Evolutionary conservation across 2,329 filamentous ascomycete genomes (phyloP).

Genomic region (Knufia petricola): DNA sequence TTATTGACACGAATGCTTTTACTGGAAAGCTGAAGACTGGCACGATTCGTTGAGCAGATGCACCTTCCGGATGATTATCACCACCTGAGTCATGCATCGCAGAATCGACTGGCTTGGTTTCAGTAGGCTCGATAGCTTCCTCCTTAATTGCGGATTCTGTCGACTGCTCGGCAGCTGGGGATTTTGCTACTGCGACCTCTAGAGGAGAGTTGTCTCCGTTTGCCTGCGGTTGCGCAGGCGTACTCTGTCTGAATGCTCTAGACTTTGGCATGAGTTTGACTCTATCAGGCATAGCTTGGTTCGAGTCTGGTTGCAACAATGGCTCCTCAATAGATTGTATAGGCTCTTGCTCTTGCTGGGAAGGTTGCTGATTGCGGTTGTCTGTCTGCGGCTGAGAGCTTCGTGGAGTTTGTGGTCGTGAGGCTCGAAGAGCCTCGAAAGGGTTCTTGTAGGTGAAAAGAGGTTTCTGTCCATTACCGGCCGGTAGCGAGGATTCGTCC

Average conservation of each 20-base stretch:
- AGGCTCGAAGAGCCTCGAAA: constrained; percentile 60
- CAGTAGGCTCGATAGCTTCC: constrained; percentile 1
- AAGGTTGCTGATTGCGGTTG: constrained; percentile 11
- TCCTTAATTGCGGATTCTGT: neutral
- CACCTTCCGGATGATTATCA: neutral
- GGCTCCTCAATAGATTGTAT: constrained; percentile 5
- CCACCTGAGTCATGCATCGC: neutral
- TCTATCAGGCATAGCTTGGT: neutral
- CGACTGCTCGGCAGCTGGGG: neutral
- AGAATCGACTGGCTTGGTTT: neutral
- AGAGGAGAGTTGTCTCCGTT: neutral
- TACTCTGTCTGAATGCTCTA: constrained; percentile 11
- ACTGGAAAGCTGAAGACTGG: constrained; percentile 93
- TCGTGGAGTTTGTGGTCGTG: constrained; percentile 45
- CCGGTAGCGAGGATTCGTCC: constrained; percentile 19
- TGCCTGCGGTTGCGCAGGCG: constrained; percentile 7
- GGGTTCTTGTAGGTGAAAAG: constrained; percentile 65
- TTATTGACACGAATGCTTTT: constrained; percentile 89
- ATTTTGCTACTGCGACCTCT: neutral
- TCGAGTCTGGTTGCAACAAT: neutral
- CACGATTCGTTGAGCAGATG: constrained; percentile 44
- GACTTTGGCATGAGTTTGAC: constrained; percentile 20
- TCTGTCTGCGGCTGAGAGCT: neutral
- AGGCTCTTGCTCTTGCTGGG: constrained; percentile 15
- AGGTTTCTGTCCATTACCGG: constrained; percentile 24